Evolutionary conservation across 768 basidiomycete species (phyloP).

Genomic region (Daedaleopsis sinensis): DNA sequence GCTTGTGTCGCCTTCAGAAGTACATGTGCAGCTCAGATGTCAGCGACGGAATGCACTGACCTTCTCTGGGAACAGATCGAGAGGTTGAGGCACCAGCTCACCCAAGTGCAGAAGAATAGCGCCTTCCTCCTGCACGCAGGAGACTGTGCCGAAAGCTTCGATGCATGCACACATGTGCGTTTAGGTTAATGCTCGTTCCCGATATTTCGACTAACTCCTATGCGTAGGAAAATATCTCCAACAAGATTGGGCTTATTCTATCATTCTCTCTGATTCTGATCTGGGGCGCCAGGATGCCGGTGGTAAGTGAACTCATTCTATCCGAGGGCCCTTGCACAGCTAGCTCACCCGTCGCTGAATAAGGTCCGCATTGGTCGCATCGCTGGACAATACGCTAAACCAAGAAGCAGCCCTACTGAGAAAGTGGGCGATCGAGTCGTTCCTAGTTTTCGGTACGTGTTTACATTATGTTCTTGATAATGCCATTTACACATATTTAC

Average conservation of each 20-base stretch:
- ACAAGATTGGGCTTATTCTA: conserved; percentile 88
- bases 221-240: conserved; percentile 78
- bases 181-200: neutral
- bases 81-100: conserved; percentile 77
- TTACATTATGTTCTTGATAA: neutral
- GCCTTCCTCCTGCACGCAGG: conserved; percentile 97
- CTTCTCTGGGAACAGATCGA: conserved; percentile 59
- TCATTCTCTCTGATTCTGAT: conserved; percentile 95
- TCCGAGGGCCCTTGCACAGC: neutral
- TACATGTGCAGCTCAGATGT: conserved; percentile 35
- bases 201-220: neutral
- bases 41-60: too few relatives aligned
- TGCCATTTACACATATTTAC: neutral
- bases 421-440: conserved; percentile 76
- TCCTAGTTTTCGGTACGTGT: conserved; percentile 80
- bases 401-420: conserved; percentile 84
- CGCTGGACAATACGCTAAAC: conserved; percentile 96
- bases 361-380: conserved; percentile 88
- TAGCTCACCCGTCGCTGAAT: conserved; percentile 6
- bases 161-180: conserved; percentile 79
- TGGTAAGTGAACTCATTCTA: conserved; percentile 53
- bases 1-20: conserved; percentile 92
- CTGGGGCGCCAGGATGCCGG: conserved; percentile 92
- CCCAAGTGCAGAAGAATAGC: conserved; percentile 80
- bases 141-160: conserved; percentile 96